Percentiles rank a stretch among this genome's conserved stretches.
Conservation (phyloP, 768 basidiomycete genomes). For the Tephrocybe rancida region DNA sequence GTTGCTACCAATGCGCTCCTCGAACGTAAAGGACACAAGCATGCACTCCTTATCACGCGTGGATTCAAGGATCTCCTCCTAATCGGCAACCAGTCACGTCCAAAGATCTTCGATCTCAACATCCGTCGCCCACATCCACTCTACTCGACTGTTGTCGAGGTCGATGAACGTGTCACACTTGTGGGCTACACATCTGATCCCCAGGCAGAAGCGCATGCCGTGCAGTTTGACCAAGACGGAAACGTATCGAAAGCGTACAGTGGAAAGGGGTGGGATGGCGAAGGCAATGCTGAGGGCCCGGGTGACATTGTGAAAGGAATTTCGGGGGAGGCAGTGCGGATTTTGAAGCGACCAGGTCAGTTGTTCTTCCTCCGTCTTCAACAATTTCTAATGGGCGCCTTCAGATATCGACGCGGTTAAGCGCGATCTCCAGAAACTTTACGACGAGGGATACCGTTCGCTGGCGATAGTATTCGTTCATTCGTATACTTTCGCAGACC, state of each 20-base stretch:
- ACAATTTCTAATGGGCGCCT: constrained; percentile 6
- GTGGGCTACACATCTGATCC: constrained; percentile 95
- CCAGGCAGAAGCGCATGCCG: constrained; percentile 69
- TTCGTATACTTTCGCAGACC: constrained; percentile 89
- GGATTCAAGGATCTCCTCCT: constrained; percentile 91
- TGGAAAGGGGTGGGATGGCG: constrained; percentile 77
- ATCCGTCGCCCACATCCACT: constrained; percentile 78
- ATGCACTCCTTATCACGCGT: constrained; percentile 88
- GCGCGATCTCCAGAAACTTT: constrained; percentile 67
- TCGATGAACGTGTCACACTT: constrained; percentile 92
- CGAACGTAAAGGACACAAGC: constrained; percentile 91
- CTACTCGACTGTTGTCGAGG: constrained; percentile 74
- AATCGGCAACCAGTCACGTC: constrained; percentile 95
- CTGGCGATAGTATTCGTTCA: constrained; percentile 90
- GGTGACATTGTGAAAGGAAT: constrained; percentile 81
- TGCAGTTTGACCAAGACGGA: constrained; percentile 77
- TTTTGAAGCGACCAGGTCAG: constrained; percentile 73
- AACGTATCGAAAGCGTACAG: constrained; percentile 67
- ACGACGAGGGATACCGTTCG: constrained; percentile 83
- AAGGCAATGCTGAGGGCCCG: constrained; percentile 72
- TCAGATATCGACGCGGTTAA: constrained; percentile 57
- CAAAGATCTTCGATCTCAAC: constrained; percentile 93
- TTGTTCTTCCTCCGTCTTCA: neutral
- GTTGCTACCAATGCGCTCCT: constrained; percentile 96
- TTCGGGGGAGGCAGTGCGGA: constrained; percentile 88